Evolutionary conservation across 2,329 filamentous ascomycete genomes (phyloP).

Genomic region (Cytospora schulzeri): DNA sequence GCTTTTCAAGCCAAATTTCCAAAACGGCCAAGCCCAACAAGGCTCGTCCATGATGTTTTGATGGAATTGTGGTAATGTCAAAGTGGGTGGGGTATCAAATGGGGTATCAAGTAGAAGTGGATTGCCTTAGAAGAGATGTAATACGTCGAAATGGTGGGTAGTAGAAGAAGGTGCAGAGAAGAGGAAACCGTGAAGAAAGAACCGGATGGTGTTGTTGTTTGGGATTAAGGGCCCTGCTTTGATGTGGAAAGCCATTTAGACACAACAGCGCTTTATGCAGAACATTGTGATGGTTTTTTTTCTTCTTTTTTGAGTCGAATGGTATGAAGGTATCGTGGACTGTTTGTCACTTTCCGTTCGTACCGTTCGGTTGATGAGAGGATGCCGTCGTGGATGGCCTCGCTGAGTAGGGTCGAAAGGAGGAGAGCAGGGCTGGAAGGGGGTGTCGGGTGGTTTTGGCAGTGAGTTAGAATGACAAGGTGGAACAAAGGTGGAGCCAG

Average conservation of each 20-base stretch:
- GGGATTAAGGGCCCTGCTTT: conserved; percentile 31
- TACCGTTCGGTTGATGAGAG: conserved; percentile 6
- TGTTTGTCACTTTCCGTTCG: conserved; percentile 12
- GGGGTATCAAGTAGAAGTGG: conserved; percentile 28
- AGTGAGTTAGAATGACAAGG: not conserved
- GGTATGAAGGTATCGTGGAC: conserved; percentile 5
- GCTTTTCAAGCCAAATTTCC: conserved; percentile 65
- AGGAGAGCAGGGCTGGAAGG: conserved; percentile 12
- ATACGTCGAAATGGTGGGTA: conserved; percentile 26
- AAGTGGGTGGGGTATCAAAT: conserved; percentile 24
- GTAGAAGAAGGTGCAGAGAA: conserved; percentile 28
- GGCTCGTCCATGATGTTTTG: conserved; percentile 54
- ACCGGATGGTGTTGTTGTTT: conserved; percentile 29
- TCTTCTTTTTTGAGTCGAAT: not conserved
- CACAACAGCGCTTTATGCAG: conserved; percentile 1
- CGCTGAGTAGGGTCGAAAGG: conserved; percentile 7
- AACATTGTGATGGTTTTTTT: conserved; percentile 16
- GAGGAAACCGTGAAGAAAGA: conserved; percentile 32
- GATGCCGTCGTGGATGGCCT: conserved; percentile 7
- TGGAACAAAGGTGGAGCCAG: conserved; percentile 4
- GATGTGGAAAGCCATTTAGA: conserved; percentile 39
- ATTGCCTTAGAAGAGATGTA: conserved; percentile 18
- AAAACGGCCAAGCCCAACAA: conserved; percentile 57
- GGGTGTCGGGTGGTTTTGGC: conserved; percentile 21
- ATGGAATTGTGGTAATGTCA: conserved; percentile 1